A percentile compares a stretch with the other conserved stretches of the same genome.
Conservation (phyloP, 495 filamentous ascomycete genomes). For the Aspergillus biplanus region DNA sequence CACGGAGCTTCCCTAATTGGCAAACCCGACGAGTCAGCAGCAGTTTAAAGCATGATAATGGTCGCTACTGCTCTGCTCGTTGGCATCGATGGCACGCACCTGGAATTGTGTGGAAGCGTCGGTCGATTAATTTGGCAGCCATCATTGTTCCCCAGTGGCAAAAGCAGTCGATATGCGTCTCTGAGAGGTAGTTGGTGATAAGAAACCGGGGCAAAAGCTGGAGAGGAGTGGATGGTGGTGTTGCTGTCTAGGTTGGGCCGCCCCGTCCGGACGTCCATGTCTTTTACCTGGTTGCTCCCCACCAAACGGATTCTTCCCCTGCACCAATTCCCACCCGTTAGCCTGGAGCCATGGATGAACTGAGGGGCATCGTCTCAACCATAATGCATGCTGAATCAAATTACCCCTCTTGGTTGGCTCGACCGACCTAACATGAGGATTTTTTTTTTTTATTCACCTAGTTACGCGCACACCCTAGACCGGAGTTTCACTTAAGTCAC, state of each 20-base stretch:
- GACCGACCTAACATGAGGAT: neutral
- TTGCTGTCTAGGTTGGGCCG: neutral
- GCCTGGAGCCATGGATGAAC: constrained; percentile 2
- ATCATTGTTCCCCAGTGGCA: constrained; percentile 23
- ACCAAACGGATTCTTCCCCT: constrained; percentile 5
- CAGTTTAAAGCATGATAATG: neutral
- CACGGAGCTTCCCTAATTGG: constrained; percentile 66
- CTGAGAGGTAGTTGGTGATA: neutral
- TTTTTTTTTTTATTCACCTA: neutral
- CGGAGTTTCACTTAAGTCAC: too few species aligned
- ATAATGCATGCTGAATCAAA: neutral
- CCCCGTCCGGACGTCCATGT: neutral
- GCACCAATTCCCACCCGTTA: constrained; percentile 9
- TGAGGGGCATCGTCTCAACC: neutral
- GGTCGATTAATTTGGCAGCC: constrained; percentile 51
- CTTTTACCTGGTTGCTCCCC: constrained; percentile 7
- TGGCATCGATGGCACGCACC: constrained; percentile 30
- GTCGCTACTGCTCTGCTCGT: neutral
- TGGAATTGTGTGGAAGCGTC: constrained; percentile 47
- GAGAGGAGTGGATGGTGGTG: neutral
- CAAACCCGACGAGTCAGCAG: constrained; percentile 16
- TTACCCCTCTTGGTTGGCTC: neutral
- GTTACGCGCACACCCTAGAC: neutral
- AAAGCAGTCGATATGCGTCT: neutral
- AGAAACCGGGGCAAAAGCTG: neutral